Percentiles rank a stretch among this genome's conserved stretches.
Evolutionary conservation across 768 basidiomycete species (phyloP).

Genomic region (Baorangia bicolor): DNA sequence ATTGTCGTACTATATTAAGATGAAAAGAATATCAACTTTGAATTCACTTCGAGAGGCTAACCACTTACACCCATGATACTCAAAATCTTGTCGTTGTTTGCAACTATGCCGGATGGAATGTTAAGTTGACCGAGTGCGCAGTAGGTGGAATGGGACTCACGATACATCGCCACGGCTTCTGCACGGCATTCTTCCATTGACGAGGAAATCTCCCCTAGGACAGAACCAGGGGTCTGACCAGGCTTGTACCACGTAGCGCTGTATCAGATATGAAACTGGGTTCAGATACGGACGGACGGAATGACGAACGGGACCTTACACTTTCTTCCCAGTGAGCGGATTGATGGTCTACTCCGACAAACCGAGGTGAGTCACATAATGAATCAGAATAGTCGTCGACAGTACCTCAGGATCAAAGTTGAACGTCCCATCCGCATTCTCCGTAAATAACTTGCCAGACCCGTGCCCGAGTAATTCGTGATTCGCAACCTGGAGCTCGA

Average conservation of each 20-base stretch:
- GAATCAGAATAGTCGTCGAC: slow-evolving; percentile 22
- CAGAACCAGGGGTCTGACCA: slow-evolving; percentile 79
- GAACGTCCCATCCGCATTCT: slow-evolving; percentile 69
- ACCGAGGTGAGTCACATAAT: background rate
- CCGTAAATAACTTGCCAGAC: slow-evolving; percentile 79
- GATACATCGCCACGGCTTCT: slow-evolving; percentile 80
- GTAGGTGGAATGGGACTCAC: slow-evolving; percentile 41
- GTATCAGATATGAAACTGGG: background rate
- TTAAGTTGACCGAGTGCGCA: background rate
- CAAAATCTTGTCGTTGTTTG: slow-evolving; percentile 72
- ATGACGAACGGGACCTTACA: slow-evolving; percentile 42
- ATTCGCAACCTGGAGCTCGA: slow-evolving; percentile 88
- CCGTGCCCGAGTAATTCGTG: slow-evolving; percentile 89
- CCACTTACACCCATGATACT: slow-evolving; percentile 71
- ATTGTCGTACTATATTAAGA: slow-evolving; percentile 54
- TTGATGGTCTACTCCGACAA: slow-evolving; percentile 62
- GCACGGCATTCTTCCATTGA: slow-evolving; percentile 95
- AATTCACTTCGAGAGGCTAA: background rate
- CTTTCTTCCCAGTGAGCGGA: slow-evolving; percentile 73
- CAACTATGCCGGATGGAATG: slow-evolving; percentile 43
- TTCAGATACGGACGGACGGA: background rate
- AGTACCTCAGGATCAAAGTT: slow-evolving; percentile 76
- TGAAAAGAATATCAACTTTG: too few relatives aligned
- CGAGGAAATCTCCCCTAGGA: slow-evolving; percentile 84
- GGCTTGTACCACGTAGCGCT: slow-evolving; percentile 87